Base-by-base conservation (phyloP, 495 filamentous ascomycete species). In the Mycothermus thermophilus region DNA sequence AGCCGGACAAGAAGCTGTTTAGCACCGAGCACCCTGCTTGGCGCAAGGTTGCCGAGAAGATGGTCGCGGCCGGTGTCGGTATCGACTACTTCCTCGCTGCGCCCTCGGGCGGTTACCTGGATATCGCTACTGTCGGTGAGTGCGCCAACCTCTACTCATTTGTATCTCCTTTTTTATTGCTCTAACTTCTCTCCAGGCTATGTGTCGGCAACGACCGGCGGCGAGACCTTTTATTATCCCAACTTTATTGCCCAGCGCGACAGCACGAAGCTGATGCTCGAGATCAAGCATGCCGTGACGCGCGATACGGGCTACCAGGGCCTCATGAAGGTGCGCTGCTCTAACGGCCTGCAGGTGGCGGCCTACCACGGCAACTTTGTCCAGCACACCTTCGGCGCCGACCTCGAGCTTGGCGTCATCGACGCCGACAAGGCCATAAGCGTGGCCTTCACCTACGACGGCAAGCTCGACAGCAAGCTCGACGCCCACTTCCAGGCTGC, bases 401-500 rank as follows among this genome's bases (percentile, higher is more conserved):
- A 99, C 57, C 74, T 99, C 14, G 90, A 99, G 53, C 82, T 99
- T 46, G 92, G 88, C 9, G 71, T 80, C 28, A 74, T 96, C 41
- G 92, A 95, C 54, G 78, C 84, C 20, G 90, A 99, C 54, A 94
- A 94, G 58, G 83, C 85, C 4, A 63, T 99, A 37, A 83, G 77
- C 15, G 84, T 96, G 4, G 75, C 85, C 39, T 99, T 99, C 59
- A 80, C 77, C 50, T 93, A 96, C 51, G 90, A 99, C 54, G 90
- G 92, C 31, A 99, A 96, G 57, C 74, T 99, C 12, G 90, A 96
- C 60, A 64, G 85, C 15, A 94, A 94, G 53, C 69, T 95, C 13
- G 90, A 99, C 52, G 88, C 88, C 3, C 92, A 99, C 61, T 99
- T 99, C 70, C 90, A 99, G 59, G 80, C 83, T 16, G 90, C 90